phyloP scores from a whole-genome alignment of 768 basidiomycete species.

The Boletus coccyginus region DNA sequence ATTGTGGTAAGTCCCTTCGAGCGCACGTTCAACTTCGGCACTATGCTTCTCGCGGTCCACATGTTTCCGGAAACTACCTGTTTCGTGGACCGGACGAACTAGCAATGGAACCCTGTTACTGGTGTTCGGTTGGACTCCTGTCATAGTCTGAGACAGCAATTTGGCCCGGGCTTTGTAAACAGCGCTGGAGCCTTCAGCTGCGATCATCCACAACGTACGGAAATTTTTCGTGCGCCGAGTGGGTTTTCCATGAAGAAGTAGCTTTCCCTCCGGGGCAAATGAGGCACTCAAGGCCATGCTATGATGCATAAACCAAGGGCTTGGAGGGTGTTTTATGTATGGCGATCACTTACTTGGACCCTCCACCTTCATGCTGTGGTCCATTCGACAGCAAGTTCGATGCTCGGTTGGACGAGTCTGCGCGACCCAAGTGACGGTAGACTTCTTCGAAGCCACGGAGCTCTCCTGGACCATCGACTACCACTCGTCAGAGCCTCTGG shows the following conservation, averaged over 20 bases:
- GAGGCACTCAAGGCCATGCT: conserved; percentile 70
- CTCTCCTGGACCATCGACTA: conserved; percentile 89
- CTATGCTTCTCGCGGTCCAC: conserved; percentile 53
- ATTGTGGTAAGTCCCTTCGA: conserved; percentile 76
- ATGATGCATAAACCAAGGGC: conserved; percentile 23
- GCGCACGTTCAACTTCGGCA: conserved; percentile 62
- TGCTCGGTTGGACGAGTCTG: conserved; percentile 66
- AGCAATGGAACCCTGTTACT: conserved; percentile 69
- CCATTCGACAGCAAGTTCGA: conserved; percentile 74
- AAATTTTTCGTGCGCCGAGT: conserved; percentile 71
- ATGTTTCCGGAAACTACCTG: conserved; percentile 74
- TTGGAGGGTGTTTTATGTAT: too few species aligned
- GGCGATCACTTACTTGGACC: conserved; percentile 48
- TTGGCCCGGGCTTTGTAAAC: conserved; percentile 63
- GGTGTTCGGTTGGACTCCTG: conserved; percentile 3
- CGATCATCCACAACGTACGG: conserved; percentile 66
- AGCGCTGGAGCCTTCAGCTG: conserved; percentile 66
- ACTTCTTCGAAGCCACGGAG: conserved; percentile 83
- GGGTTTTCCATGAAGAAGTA: conserved; percentile 69
- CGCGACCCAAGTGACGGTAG: conserved; percentile 77
- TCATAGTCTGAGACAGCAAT: background rate
- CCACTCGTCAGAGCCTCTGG: background rate
- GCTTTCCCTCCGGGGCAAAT: conserved; percentile 69
- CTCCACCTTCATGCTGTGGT: conserved; percentile 73
- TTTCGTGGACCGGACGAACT: conserved; percentile 60